phyloP scores from a whole-genome alignment of 805 yeast species.

The Kodamaea nitidulidarum region DNA sequence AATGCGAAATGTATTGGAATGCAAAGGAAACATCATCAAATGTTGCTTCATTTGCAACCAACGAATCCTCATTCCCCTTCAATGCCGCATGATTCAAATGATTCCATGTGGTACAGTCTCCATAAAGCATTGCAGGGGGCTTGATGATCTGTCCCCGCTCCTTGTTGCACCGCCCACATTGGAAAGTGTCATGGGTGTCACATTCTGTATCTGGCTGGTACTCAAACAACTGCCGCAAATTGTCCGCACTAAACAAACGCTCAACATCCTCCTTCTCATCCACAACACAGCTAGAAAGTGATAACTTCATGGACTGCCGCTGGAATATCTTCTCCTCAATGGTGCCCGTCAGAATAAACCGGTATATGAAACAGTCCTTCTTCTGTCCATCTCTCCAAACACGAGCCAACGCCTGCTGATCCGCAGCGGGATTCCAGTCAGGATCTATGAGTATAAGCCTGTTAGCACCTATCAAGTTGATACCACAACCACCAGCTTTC shows the following conservation, averaged over 20 bases:
- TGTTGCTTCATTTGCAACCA: constrained; percentile 69
- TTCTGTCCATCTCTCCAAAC: constrained; percentile 99
- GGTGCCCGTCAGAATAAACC: constrained; percentile 91
- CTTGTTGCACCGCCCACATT: constrained; percentile 73
- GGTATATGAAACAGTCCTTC: constrained; percentile 91
- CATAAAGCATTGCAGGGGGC: constrained; percentile 88
- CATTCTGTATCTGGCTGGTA: constrained; percentile 65
- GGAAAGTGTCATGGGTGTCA: constrained; percentile 90
- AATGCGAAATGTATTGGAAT: constrained; percentile 90
- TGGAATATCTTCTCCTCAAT: constrained; percentile 96
- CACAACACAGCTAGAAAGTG: constrained; percentile 91
- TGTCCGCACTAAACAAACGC: constrained; percentile 80
- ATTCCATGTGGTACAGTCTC: constrained; percentile 98
- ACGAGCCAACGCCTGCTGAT: constrained; percentile 95
- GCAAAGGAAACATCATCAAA: constrained; percentile 75
- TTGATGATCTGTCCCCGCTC: constrained; percentile 50
- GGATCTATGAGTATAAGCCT: constrained; percentile 81
- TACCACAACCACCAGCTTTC: constrained; percentile 99
- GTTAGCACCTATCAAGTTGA: constrained; percentile 94
- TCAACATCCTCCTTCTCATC: constrained; percentile 96
- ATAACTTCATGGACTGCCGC: constrained; percentile 90
- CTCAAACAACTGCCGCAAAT: constrained; percentile 69
- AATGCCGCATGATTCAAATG: constrained; percentile 69
- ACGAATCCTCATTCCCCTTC: constrained; percentile 64
- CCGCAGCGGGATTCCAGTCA: constrained; percentile 99